Conservation (phyloP, 306 rosid species). For the Vicia faba region DNA sequence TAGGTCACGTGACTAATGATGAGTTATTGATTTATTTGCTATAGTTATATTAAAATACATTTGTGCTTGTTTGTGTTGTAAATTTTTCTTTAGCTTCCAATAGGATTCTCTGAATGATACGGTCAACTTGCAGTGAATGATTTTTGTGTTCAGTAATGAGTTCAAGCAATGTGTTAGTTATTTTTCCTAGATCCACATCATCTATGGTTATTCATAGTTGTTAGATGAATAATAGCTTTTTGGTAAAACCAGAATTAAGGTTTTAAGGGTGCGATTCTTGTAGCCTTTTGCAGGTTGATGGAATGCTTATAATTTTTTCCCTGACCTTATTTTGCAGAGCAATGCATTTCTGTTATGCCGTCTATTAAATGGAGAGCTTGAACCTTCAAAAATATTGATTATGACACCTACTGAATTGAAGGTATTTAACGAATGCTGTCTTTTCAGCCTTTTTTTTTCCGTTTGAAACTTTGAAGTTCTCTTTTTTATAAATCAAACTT, state of each 20-base stretch:
- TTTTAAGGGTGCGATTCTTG: conserved; percentile 15
- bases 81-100: neutral
- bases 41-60: neutral
- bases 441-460: neutral
- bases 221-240: conserved; percentile 13
- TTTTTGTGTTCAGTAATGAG: conserved; percentile 11
- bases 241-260: conserved; percentile 12
- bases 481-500: neutral
- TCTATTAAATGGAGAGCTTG: conserved; percentile 76
- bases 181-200: conserved; percentile 5
- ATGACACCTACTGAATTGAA: conserved; percentile 87
- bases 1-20: conserved; percentile 13
- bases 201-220: conserved; percentile 10
- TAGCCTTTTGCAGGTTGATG: conserved; percentile 13
- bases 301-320: conserved; percentile 31
- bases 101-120: neutral
- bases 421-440: conserved; percentile 49
- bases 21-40: conserved; percentile 19
- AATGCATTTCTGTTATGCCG: conserved; percentile 64
- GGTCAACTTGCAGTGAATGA: neutral
- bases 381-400: conserved; percentile 69
- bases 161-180: neutral
- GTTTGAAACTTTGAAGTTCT: conserved; percentile 22
- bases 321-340: conserved; percentile 46
- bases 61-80: conserved; percentile 5